phyloP scores from a whole-genome alignment of 140 eudicot species.

The Erigeron philadelphicus region DNA sequence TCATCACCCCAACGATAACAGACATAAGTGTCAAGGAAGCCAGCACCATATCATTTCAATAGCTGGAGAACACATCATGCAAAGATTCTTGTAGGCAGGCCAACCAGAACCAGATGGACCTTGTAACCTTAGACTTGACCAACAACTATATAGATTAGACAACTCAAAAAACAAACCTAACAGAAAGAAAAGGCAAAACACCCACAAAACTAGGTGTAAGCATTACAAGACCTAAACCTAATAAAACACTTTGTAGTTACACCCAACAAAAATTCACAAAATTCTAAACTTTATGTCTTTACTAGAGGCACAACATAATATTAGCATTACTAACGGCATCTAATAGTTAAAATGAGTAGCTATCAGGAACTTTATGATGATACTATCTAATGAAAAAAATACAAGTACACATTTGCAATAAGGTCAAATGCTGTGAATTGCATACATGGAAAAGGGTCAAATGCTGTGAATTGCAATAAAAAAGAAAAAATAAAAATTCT shows the following conservation, averaged over 20 bases:
- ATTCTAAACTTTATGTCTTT: not conserved
- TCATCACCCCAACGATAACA: constrained; percentile 21
- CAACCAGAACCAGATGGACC: constrained; percentile 33
- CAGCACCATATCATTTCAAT: constrained; percentile 17
- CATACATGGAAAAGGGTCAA: constrained; percentile 5
- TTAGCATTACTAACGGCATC: constrained; percentile 7
- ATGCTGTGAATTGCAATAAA: constrained; percentile 4
- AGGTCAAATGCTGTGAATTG: not conserved
- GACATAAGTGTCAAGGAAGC: constrained; percentile 19
- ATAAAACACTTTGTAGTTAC: not conserved
- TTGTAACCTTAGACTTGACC: constrained; percentile 29
- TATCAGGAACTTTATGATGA: constrained; percentile 17
- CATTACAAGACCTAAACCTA: not conserved
- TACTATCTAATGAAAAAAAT: not conserved
- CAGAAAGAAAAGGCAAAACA: constrained; percentile 1
- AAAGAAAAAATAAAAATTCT: constrained; percentile 8
- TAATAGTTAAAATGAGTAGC: constrained; percentile 6
- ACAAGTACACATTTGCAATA: constrained; percentile 13
- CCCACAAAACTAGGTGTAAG: not conserved
- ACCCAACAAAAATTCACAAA: not conserved
- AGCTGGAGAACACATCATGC: constrained; percentile 29
- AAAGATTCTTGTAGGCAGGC: constrained; percentile 55
- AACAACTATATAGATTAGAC: not conserved
- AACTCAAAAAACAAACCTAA: not conserved
- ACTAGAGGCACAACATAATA: constrained; percentile 6